Base-by-base conservation (phyloP, 2,329 filamentous ascomycete species). In the Aaosphaeria arxii region DNA sequence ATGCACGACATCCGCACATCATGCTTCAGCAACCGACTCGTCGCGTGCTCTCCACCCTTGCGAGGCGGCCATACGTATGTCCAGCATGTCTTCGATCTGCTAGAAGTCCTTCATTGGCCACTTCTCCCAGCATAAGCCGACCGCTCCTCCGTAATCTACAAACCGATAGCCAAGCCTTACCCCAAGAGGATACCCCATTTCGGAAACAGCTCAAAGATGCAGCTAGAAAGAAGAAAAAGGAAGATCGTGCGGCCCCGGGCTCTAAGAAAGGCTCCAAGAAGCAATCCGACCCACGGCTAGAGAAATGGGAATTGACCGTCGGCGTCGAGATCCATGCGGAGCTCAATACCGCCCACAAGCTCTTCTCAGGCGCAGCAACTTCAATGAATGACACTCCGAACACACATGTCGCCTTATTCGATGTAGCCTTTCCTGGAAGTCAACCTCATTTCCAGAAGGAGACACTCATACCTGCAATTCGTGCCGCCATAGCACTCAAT, bases 261-360 rank as follows among this genome's bases (percentile, higher is more conserved):
- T 29, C 53, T 1, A 45, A 50, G 1, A 57, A 52, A 13, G 43
- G 44, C 6, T 35, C 53, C 2, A 41, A 48, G 9, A 57, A 59
- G 6, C 40, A 43, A 7, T 11, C 11, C 9, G 58, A 67, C 36
- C 45, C 56, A 13, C 57, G 59, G 6, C 50, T 73, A 45, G 66
- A 74, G 38, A 85, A 85, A 32, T 99, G 94, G 94, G 89, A 96
- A 70, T 77, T 97, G 62, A 96, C 92, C 0, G 90, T 97, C 30
- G 94, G 94, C 52, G 91, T 99, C 58, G 94, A 99, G 74, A 94
- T 99, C 55, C 94, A 99, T 67, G 94, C 94, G 17, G 92, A 97
- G 72, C 79, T 99, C 62, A 96, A 97, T 71, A 94, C 91, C 0
- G 78, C 82, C 4, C 79, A 81, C 63, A 99, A 99, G 73, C 82